These are phyloP conservation scores for Claviceps arundinis DNA, from an alignment of 2,329 filamentous ascomycete genomes.

Conservation along the genomic window DNA sequence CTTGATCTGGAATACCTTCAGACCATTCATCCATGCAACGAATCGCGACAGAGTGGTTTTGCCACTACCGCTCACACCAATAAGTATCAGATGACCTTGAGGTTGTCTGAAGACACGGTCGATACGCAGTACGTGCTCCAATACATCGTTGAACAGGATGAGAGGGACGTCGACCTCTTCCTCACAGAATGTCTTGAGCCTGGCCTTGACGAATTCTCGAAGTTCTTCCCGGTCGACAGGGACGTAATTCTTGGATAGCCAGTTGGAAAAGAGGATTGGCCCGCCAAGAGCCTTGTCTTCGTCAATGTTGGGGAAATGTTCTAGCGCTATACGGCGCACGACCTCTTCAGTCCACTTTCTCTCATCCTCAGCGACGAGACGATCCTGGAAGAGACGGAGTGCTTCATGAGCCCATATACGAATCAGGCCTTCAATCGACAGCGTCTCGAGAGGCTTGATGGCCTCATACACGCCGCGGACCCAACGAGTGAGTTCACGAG, in stretches of 20 bases:
- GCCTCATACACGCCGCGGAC: constrained; percentile 95
- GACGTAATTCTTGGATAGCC: constrained; percentile 97
- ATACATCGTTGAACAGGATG: constrained; percentile 97
- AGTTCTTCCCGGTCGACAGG: constrained; percentile 92
- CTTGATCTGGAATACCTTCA: constrained; percentile 99
- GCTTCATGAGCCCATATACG: constrained; percentile 98
- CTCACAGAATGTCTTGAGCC: constrained; percentile 95
- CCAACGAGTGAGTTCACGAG: constrained; percentile 95
- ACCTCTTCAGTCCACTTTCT: constrained; percentile 88
- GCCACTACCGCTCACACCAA: constrained; percentile 95
- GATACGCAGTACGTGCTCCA: constrained; percentile 96
- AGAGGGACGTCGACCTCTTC: constrained; percentile 98
- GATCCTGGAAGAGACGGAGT: constrained; percentile 89
- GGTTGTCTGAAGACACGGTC: constrained; percentile 97
- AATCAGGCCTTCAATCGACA: constrained; percentile 82
- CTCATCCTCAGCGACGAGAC: constrained; percentile 88
- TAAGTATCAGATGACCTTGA: constrained; percentile 94
- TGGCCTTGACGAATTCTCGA: constrained; percentile 92
- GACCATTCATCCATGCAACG: constrained; percentile 98
- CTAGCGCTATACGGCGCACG: constrained; percentile 72
- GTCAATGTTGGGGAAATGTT: constrained; percentile 92
- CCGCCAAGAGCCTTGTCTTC: constrained; percentile 78
- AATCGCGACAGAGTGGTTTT: constrained; percentile 98
- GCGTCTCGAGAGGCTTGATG: constrained; percentile 76
- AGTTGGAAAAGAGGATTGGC: constrained; percentile 97